Evolutionary conservation across 1,284 basidiomycete genomes (phyloP), one percentile per base, ranked within the genome.

Genomic region (Leccinum discolor): DNA sequence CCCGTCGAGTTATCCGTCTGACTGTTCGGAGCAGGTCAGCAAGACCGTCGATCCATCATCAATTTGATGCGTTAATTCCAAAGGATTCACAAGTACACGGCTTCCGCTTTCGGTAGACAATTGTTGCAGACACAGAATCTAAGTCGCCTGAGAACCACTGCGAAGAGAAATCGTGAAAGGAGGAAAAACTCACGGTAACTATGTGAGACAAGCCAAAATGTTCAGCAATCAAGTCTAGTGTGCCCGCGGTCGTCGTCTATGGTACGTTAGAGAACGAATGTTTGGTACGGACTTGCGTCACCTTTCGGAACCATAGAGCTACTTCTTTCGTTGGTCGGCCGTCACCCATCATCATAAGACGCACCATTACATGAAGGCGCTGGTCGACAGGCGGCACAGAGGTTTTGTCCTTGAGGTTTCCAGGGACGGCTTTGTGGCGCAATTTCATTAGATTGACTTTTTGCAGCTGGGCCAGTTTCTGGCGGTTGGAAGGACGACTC

Each of bases 261-360:
- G 56, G 35, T 35, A 61, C 14, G 38, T 71, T 63, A 66, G 66
- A 66, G n/a, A 61, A 59, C 57, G 65, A 64, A 52, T 7, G 11
- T 42, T 59, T 18, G 18, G 52, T 32, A 38, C 5, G 18, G 65
- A 71, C 40, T 32, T 6, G 61, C 12, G 35, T 68, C 64, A 71
- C 91, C 85, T 90, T 92, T 62, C 82, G 80, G 67, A 90, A 85
- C 92, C 92, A 93, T 62, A 89, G 82, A 11, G 81, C 67, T 82
- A 81, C n/a, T 69, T 69, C 60, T 72, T 71, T 64, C 66, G 74
- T 7, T 74, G 79, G 26, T 72, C 70, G 52, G 70, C 50, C 23
- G 23, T 26, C 23, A 26, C 23, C 23, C 23, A 26, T 26, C 50
- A 67, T 29, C 29, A 29, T 29, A 10, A 71, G 67, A 18, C 74